These are phyloP conservation scores for Arthrinium puccinioides DNA, from an alignment of 2,329 filamentous ascomycete genomes.

Conservation along the genomic window DNA sequence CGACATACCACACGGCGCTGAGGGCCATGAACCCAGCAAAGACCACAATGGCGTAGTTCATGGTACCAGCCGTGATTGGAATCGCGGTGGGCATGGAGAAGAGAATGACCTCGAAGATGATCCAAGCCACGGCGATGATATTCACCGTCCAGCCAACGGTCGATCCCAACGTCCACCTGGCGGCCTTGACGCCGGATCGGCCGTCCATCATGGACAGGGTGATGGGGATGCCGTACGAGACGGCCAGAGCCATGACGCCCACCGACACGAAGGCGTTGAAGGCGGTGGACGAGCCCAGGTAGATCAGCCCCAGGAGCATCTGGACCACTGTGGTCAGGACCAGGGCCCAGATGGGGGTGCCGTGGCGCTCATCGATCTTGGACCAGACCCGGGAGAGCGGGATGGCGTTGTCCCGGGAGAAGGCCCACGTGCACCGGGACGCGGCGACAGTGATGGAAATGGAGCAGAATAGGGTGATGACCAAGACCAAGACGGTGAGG, in stretches of 20 bases:
- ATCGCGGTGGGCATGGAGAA: constrained; percentile 34
- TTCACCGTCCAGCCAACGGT: constrained; percentile 37
- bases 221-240: constrained; percentile 50
- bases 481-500: constrained; percentile 43
- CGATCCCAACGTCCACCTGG: constrained; percentile 37
- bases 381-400: constrained; percentile 43
- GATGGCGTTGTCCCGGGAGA: constrained; percentile 52
- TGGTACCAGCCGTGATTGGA: constrained; percentile 19
- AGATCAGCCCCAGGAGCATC: constrained; percentile 47
- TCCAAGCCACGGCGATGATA: constrained; percentile 39
- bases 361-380: constrained; percentile 41
- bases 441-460: constrained; percentile 62
- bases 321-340: constrained; percentile 46
- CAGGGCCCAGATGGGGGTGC: constrained; percentile 49
- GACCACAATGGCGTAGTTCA: constrained; percentile 49
- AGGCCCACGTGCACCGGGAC: constrained; percentile 60
- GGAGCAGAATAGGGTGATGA: constrained; percentile 51
- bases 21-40: constrained; percentile 32
- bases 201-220: constrained; percentile 37
- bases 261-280: constrained; percentile 49
- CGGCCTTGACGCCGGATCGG: constrained; percentile 38
- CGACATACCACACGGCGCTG: constrained; percentile 38
- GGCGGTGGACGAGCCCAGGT: constrained; percentile 49
- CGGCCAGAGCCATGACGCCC: constrained; percentile 47
- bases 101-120: constrained; percentile 42